Conservation (phyloP, 2,329 filamentous ascomycete species). For the Cucurbitaria berberidis region DNA sequence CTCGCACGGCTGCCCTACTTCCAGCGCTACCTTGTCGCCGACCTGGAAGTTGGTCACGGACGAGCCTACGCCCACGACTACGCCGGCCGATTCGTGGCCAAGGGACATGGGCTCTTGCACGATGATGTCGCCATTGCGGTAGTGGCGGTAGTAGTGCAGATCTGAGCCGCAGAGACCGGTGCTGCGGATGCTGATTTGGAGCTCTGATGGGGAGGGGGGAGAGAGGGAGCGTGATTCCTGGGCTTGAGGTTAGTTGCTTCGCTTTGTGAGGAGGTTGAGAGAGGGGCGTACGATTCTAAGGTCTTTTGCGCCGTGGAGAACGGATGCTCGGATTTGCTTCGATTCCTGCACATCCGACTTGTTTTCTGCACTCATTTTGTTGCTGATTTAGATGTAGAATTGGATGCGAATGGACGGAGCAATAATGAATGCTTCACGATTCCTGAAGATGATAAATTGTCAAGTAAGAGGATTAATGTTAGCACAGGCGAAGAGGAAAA, state of each 20-base stretch:
- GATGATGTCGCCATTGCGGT: constrained; percentile 84
- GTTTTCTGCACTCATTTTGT: constrained; percentile 29
- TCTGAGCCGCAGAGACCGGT: constrained; percentile 76
- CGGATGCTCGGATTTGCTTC: constrained; percentile 56
- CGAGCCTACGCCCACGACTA: constrained; percentile 73
- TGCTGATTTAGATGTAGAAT: background rate
- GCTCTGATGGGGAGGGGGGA: constrained; percentile 59
- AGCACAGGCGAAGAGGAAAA: background rate
- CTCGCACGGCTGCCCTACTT: constrained; percentile 87
- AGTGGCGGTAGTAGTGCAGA: constrained; percentile 85
- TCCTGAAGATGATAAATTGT: no score
- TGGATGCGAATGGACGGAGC: no score
- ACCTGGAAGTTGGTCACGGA: constrained; percentile 67
- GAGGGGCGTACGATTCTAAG: constrained; percentile 59
- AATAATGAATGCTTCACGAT: background rate
- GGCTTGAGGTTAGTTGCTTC: constrained; percentile 14
- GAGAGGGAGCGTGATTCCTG: constrained; percentile 61
- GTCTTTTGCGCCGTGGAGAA: constrained; percentile 67
- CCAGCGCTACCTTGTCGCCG: constrained; percentile 88
- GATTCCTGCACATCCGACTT: constrained; percentile 31
- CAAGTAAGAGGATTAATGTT: no score
- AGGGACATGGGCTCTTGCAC: constrained; percentile 83
- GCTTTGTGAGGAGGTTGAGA: background rate
- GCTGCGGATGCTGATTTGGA: constrained; percentile 68
- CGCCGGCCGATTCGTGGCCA: constrained; percentile 78